A percentile compares a stretch with the other conserved stretches of the same genome.
Evolutionary conservation across 805 yeast species (phyloP).

Genomic region (Debaryomyces tyrocola): DNA sequence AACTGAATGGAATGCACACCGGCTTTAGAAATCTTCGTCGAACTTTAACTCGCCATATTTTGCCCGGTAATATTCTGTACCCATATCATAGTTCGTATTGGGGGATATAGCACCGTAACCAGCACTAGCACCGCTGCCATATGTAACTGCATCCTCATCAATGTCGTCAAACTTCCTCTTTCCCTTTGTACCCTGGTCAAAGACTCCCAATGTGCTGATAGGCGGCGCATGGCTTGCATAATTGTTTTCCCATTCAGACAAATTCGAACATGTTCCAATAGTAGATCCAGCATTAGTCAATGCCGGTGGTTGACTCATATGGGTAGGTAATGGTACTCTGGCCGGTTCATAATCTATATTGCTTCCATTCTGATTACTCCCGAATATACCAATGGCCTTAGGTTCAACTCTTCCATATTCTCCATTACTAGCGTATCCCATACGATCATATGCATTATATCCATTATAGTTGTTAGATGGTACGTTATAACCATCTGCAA

Average conservation of each 20-base stretch:
- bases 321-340: constrained; percentile 44
- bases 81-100: neutral
- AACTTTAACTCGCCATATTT: constrained; percentile 47
- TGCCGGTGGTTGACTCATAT: constrained; percentile 44
- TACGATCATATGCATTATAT: constrained; percentile 2
- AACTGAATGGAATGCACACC: neutral
- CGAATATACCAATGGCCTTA: constrained; percentile 12
- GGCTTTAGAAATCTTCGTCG: constrained; percentile 46
- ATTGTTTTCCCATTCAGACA: constrained; percentile 43
- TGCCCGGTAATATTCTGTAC: constrained; percentile 16
- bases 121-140: neutral
- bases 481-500: constrained; percentile 56
- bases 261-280: constrained; percentile 37
- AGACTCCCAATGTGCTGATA: constrained; percentile 1
- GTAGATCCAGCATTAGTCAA: constrained; percentile 46
- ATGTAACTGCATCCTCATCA: constrained; percentile 5
- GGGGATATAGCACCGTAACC: neutral
- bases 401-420: neutral
- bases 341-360: neutral
- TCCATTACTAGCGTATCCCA: neutral
- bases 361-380: constrained; percentile 5
- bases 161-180: constrained; percentile 31
- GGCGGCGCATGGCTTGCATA: constrained; percentile 2
- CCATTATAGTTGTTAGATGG: constrained; percentile 13
- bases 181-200: constrained; percentile 2